Evolutionary conservation across 2,329 filamentous ascomycete genomes (phyloP).

Genomic region (Anthostomella pinea): DNA sequence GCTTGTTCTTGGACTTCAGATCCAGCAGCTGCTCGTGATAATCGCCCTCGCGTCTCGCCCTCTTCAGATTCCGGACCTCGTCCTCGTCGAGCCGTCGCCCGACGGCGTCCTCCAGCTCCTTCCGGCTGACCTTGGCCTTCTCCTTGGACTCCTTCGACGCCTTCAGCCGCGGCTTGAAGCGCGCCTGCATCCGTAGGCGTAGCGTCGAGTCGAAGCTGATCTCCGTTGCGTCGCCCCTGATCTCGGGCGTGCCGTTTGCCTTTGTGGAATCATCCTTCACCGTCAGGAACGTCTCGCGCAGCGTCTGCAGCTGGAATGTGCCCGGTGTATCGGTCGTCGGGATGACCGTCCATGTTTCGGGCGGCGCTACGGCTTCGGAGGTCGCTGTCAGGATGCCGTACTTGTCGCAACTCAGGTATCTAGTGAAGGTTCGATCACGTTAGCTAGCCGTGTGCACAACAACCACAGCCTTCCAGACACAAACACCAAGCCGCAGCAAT

Average conservation of each 20-base stretch:
- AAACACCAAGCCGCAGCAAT: no score
- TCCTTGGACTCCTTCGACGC: slow-evolving; percentile 81
- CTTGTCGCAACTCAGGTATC: slow-evolving; percentile 83
- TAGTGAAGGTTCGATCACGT: slow-evolving; percentile 36
- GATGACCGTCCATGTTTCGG: slow-evolving; percentile 77
- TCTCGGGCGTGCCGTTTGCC: slow-evolving; percentile 52
- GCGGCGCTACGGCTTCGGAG: slow-evolving; percentile 75
- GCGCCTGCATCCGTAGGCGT: slow-evolving; percentile 87
- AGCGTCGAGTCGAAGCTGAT: slow-evolving; percentile 69
- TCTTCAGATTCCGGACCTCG: slow-evolving; percentile 81
- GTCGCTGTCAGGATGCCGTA: slow-evolving; percentile 74
- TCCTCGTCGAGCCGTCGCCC: slow-evolving; percentile 77
- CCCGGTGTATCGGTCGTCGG: slow-evolving; percentile 62
- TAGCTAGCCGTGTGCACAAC: slow-evolving; percentile 8
- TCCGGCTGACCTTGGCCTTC: slow-evolving; percentile 78
- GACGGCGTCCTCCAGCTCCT: slow-evolving; percentile 78
- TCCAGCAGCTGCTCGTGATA: slow-evolving; percentile 86
- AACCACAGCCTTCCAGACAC: no score
- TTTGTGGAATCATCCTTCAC: slow-evolving; percentile 56
- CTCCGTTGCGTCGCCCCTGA: slow-evolving; percentile 72
- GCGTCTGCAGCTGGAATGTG: slow-evolving; percentile 72
- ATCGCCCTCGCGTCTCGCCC: slow-evolving; percentile 78
- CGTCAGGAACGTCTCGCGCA: slow-evolving; percentile 67
- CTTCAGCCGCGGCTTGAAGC: slow-evolving; percentile 83
- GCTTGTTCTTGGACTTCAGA: slow-evolving; percentile 87